Conservation (phyloP, 805 yeast species). For the Wickerhamiella occidentalis region DNA sequence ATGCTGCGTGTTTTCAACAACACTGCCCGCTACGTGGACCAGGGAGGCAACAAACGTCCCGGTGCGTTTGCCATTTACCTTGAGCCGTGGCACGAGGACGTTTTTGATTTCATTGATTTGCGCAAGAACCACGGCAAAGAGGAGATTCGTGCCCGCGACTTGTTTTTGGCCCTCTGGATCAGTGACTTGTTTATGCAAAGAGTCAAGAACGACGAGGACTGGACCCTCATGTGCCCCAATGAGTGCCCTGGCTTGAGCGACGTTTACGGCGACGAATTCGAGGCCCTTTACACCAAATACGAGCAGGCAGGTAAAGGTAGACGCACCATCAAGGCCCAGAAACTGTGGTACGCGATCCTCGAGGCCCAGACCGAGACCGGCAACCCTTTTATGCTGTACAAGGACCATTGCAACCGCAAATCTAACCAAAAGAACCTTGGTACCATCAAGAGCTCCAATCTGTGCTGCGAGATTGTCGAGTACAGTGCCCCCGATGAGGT, state of each 20-base stretch:
- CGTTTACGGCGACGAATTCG: conserved; percentile 75
- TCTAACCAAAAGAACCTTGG: conserved; percentile 90
- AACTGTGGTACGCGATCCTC: conserved; percentile 77
- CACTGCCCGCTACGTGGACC: conserved; percentile 95
- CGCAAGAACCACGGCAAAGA: conserved; percentile 93
- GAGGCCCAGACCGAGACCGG: conserved; percentile 96
- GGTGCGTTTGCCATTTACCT: conserved; percentile 91
- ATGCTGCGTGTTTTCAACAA: conserved; percentile 91
- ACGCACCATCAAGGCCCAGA: conserved; percentile 67
- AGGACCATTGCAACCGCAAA: conserved; percentile 80
- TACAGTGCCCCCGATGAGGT: conserved; percentile 85
- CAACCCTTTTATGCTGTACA: conserved; percentile 86
- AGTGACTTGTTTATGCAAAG: conserved; percentile 90
- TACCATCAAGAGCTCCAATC: conserved; percentile 79
- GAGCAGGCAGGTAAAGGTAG: conserved; percentile 58
- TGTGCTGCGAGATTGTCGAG: conserved; percentile 91
- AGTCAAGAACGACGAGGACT: conserved; percentile 62
- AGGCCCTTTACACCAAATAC: conserved; percentile 53
- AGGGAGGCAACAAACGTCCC: conserved; percentile 96
- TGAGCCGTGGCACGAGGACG: conserved; percentile 96
- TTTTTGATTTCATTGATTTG: conserved; percentile 73
- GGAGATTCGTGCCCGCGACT: conserved; percentile 83
- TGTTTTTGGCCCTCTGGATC: conserved; percentile 89
- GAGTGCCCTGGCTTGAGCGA: conserved; percentile 80
- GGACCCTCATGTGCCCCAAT: conserved; percentile 87